Conservation (phyloP, 352 stramenopile genomes). For the Phytophthora pinifolia region DNA sequence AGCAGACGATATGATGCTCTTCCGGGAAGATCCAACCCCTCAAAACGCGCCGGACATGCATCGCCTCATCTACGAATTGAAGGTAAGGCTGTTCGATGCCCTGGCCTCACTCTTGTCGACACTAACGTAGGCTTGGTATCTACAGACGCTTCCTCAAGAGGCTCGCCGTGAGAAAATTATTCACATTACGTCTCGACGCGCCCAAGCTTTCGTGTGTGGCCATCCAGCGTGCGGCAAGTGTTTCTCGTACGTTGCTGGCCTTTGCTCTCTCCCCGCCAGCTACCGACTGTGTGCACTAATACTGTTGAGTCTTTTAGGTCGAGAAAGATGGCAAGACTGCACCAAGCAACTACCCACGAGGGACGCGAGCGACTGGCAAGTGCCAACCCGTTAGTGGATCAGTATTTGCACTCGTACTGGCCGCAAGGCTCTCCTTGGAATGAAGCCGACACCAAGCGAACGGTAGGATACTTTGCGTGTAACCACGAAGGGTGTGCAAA, state of each 20-base stretch:
- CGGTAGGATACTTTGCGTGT: conserved; percentile 56
- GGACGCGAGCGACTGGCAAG: conserved; percentile 40
- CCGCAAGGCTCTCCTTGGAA: conserved; percentile 49
- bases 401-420: conserved; percentile 68
- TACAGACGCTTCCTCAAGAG: conserved; percentile 48
- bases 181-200: conserved; percentile 40
- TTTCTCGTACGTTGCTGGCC: conserved; percentile 43
- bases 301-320: conserved; percentile 27
- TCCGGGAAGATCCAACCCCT: conserved; percentile 8
- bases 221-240: conserved; percentile 55
- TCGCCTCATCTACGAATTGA: conserved; percentile 66
- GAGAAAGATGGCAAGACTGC: conserved; percentile 45
- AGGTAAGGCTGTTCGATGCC: conserved; percentile 20
- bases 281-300: background rate
- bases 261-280: background rate
- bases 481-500: conserved; percentile 30
- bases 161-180: conserved; percentile 47
- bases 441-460: conserved; percentile 26
- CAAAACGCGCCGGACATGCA: conserved; percentile 49
- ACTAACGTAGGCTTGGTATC: conserved; percentile 1
- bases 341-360: conserved; percentile 46
- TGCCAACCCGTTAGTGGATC: conserved; percentile 41
- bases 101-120: no score
- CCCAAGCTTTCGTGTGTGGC: conserved; percentile 53
- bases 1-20: conserved; percentile 35